Evolutionary conservation across 441 rosid genomes (phyloP).

Genomic region (Gossypium lobatum): DNA sequence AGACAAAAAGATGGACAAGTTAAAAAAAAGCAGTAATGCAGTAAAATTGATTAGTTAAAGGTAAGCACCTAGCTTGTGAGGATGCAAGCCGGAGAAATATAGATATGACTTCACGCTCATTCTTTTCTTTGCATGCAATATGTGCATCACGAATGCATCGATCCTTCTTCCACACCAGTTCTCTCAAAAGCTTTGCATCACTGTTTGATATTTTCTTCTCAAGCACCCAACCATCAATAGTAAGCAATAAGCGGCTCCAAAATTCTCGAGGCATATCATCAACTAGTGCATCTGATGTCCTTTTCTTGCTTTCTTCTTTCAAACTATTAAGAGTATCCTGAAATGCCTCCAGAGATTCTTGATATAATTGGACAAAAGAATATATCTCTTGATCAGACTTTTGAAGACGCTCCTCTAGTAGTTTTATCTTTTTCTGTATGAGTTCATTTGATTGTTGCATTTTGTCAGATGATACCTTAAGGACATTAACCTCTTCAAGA

Average conservation of each 20-base stretch:
- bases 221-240: conserved; percentile 90
- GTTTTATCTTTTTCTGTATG: conserved; percentile 75
- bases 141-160: conserved; percentile 52
- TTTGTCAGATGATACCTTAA: conserved; percentile 73
- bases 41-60: neutral
- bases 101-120: conserved; percentile 56
- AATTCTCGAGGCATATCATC: conserved; percentile 83
- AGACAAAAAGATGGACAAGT: conserved; percentile 37
- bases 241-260: conserved; percentile 85
- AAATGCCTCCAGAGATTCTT: conserved; percentile 78
- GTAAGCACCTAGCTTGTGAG: conserved; percentile 52
- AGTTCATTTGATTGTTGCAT: conserved; percentile 71
- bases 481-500: conserved; percentile 65
- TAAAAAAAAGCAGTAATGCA: conserved; percentile 17
- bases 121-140: conserved; percentile 60
- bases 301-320: conserved; percentile 74
- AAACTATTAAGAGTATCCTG: conserved; percentile 74
- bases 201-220: conserved; percentile 64
- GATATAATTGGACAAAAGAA: conserved; percentile 70
- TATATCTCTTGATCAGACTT: conserved; percentile 82
- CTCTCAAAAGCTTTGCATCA: conserved; percentile 70
- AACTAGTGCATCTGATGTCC: conserved; percentile 51
- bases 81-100: conserved; percentile 56
- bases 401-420: conserved; percentile 77
- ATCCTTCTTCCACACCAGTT: conserved; percentile 83